Conservation (phyloP, 192 early-diverging fungal genomes). For the Mortierella hygrophila region DNA sequence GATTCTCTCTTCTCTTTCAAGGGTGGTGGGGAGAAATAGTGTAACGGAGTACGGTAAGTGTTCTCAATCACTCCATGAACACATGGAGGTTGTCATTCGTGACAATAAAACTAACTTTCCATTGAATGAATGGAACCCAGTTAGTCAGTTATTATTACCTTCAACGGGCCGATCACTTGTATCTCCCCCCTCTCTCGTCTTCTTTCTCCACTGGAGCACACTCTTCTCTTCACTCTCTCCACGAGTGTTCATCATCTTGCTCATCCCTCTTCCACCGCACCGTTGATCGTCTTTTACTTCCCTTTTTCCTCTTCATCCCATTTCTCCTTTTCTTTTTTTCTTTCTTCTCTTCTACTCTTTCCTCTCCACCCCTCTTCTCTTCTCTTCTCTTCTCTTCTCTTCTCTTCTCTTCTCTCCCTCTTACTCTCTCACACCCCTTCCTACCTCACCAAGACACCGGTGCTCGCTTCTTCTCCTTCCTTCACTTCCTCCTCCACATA, state of each 20-base stretch:
- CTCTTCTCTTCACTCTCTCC: neutral
- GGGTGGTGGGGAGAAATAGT: too few relatives aligned
- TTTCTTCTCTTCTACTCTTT: neutral
- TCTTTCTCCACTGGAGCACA: neutral
- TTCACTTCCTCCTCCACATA: neutral
- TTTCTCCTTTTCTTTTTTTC: neutral
- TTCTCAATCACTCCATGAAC: too few relatives aligned
- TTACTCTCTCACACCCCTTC: constrained; percentile 16
- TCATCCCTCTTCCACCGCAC: neutral
- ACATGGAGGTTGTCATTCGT: too few relatives aligned
- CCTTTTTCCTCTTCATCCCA: neutral
- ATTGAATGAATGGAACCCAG: neutral
- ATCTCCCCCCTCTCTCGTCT: neutral
- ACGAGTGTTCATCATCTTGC: neutral
- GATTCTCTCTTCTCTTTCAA: too few relatives aligned
- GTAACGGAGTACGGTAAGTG: too few relatives aligned
- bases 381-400: neutral
- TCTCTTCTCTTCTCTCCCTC: neutral
- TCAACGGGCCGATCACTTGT: neutral
- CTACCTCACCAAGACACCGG: constrained; percentile 42
- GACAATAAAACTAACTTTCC: too few relatives aligned
- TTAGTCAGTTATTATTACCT: neutral
- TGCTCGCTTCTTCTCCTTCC: neutral
- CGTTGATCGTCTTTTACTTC: neutral
- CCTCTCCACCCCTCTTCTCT: neutral